phyloP scores from a whole-genome alignment of 2,329 filamentous ascomycete species.

The Aspergillus hortae region DNA sequence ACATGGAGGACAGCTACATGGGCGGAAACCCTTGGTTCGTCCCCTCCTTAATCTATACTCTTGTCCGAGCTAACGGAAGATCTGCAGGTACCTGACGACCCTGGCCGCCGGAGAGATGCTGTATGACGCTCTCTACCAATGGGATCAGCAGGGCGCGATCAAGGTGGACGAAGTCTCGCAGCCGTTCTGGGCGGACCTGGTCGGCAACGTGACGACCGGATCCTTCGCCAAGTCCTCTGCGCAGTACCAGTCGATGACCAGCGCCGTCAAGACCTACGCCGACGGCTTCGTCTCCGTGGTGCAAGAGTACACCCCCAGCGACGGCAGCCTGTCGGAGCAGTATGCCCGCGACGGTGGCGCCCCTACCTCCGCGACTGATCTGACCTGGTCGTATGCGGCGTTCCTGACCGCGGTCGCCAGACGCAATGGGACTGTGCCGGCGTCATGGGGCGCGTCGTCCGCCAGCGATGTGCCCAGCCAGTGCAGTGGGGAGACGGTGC shows the following conservation, averaged over 20 bases:
- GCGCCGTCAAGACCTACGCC: conserved; percentile 60
- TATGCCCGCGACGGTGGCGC: conserved; percentile 23
- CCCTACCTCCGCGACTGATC: conserved; percentile 12
- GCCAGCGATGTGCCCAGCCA: conserved; percentile 4
- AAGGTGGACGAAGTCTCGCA: conserved; percentile 62
- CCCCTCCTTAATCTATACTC: conserved; percentile 23
- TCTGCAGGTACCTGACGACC: conserved; percentile 41
- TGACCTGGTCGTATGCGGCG: conserved; percentile 22
- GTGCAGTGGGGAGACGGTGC: conserved; percentile 8
- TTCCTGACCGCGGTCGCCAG: conserved; percentile 16
- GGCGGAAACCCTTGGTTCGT: conserved; percentile 76
- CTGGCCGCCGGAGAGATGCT: conserved; percentile 73
- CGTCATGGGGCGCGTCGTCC: conserved; percentile 18
- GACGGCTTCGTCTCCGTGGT: conserved; percentile 51
- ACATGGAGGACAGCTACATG: conserved; percentile 68
- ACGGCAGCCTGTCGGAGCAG: conserved; percentile 34
- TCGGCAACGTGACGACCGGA: conserved; percentile 55
- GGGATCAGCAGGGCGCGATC: conserved; percentile 60
- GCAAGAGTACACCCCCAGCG: conserved; percentile 17
- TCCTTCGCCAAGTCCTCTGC: conserved; percentile 58
- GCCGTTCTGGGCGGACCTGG: conserved; percentile 66
- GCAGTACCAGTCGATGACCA: conserved; percentile 52
- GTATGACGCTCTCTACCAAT: conserved; percentile 69
- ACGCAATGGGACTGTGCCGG: conserved; percentile 13
- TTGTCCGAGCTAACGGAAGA: not conserved